Evolutionary conservation across 2,329 filamentous ascomycete genomes (phyloP).

Genomic region (Amesomyces nigricolor): DNA sequence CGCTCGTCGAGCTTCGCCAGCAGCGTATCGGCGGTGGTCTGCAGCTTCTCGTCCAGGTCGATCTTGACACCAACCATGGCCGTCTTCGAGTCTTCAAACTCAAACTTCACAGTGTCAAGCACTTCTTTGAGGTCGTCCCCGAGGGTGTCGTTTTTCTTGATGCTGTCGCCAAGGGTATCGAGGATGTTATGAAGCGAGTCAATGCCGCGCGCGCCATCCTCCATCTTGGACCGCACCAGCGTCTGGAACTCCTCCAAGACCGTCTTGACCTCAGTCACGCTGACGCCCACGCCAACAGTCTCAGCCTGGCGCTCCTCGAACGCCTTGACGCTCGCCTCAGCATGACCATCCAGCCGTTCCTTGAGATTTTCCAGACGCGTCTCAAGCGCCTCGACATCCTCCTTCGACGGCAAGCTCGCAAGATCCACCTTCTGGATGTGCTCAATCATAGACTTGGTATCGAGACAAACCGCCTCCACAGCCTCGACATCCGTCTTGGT

Average conservation of each 20-base stretch:
- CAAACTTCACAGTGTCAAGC: constrained; percentile 68
- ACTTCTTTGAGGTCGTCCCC: constrained; percentile 64
- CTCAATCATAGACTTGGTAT: constrained; percentile 74
- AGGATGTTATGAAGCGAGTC: constrained; percentile 68
- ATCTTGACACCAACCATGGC: constrained; percentile 74
- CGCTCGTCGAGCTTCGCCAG: constrained; percentile 56
- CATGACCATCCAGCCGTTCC: constrained; percentile 58
- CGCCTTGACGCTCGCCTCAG: constrained; percentile 68
- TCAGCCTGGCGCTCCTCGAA: constrained; percentile 82
- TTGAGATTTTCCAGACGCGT: constrained; percentile 64
- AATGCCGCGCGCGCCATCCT: constrained; percentile 66
- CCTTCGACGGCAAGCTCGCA: constrained; percentile 66
- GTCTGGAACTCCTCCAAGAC: constrained; percentile 74
- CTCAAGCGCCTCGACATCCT: constrained; percentile 67
- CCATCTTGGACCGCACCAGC: constrained; percentile 69
- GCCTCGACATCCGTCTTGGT: constrained; percentile 79
- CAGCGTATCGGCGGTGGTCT: constrained; percentile 50
- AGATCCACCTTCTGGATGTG: constrained; percentile 67
- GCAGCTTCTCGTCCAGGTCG: constrained; percentile 75
- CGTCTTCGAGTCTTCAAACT: constrained; percentile 81
- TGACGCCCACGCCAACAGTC: constrained; percentile 69
- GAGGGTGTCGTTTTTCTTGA: constrained; percentile 52
- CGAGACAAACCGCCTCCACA: constrained; percentile 74
- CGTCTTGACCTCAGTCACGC: constrained; percentile 70
- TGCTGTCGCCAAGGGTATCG: constrained; percentile 59